Evolutionary conservation across 192 early-diverging fungal genomes (phyloP).

Genomic region (Glomus cerebriforme): DNA sequence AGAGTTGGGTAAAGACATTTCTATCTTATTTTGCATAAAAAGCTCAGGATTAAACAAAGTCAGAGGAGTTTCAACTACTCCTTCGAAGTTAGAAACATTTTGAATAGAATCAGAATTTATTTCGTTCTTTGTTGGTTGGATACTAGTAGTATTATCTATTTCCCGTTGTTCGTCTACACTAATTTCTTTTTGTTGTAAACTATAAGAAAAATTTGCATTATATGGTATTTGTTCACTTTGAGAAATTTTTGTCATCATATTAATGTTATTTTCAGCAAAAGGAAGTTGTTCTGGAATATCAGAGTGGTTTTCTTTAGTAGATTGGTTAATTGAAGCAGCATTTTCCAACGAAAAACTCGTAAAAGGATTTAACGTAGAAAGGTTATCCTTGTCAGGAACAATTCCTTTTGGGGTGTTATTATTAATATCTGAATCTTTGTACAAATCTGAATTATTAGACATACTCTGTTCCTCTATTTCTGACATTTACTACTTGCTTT

Average conservation of each 20-base stretch:
- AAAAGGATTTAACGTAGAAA: not conserved
- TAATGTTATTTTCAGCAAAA: not conserved
- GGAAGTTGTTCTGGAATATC: not conserved
- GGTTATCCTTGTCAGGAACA: not conserved
- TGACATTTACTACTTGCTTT: conserved; percentile 1
- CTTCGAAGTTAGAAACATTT: not conserved
- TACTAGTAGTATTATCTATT: not conserved
- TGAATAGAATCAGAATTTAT: conserved; percentile 16
- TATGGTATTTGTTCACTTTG: not conserved
- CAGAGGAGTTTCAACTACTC: conserved; percentile 25
- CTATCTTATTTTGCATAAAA: not conserved
- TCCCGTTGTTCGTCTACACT: not conserved
- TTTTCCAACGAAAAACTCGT: not conserved
- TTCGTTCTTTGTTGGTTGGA: not conserved
- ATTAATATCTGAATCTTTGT: conserved; percentile 9
- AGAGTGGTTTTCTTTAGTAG: not conserved
- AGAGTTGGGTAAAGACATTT: conserved; percentile 12
- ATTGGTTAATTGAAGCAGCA: not conserved
- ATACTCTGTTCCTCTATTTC: not conserved
- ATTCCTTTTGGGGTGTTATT: not conserved
- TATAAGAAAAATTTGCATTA: not conserved
- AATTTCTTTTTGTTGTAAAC: not conserved
- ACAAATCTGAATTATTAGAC: not conserved
- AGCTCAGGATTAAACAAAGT: not conserved
- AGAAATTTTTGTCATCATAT: not conserved